A percentile compares a stretch with the other conserved stretches of the same genome.
Evolutionary conservation across 768 basidiomycete species (phyloP).

Genomic region (Postia placenta): DNA sequence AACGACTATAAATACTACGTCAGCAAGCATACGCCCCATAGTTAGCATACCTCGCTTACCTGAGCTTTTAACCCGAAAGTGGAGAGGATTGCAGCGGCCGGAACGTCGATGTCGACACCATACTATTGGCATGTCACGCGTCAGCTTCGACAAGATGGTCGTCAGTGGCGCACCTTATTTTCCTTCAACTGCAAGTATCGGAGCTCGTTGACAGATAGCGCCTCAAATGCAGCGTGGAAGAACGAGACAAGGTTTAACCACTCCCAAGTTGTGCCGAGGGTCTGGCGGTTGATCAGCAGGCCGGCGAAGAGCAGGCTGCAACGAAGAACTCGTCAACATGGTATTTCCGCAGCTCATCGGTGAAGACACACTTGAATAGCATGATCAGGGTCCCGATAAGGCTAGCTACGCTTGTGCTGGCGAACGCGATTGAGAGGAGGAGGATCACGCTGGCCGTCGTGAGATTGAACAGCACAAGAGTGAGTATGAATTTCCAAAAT

Average conservation of each 20-base stretch:
- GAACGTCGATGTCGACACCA: conserved; percentile 94
- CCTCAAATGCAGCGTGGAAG: conserved; percentile 99
- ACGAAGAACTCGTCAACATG: conserved; percentile 1
- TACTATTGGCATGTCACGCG: conserved; percentile 47
- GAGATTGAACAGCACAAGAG: conserved; percentile 93
- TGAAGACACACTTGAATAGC: conserved; percentile 86
- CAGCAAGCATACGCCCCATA: conserved; percentile 1
- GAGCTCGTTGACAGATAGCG: conserved; percentile 95
- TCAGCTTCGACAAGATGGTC: neutral
- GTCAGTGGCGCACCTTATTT: conserved; percentile 55
- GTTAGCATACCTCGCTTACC: conserved; percentile 28
- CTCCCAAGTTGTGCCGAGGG: conserved; percentile 60
- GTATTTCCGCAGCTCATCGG: neutral
- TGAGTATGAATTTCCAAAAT: conserved; percentile 99
- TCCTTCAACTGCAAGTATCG: conserved; percentile 91
- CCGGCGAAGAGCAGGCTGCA: conserved; percentile 90
- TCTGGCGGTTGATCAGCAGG: conserved; percentile 89
- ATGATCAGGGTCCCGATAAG: conserved; percentile 93
- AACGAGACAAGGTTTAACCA: conserved; percentile 93
- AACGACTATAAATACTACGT: conserved; percentile 54
- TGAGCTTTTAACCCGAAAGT: conserved; percentile 90
- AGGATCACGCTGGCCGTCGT: conserved; percentile 91
- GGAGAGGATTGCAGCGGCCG: conserved; percentile 91
- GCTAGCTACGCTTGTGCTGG: conserved; percentile 83
- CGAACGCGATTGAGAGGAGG: conserved; percentile 84